Evolutionary conservation across 306 rosid species (phyloP).

Genomic region (Parietaria judaica): DNA sequence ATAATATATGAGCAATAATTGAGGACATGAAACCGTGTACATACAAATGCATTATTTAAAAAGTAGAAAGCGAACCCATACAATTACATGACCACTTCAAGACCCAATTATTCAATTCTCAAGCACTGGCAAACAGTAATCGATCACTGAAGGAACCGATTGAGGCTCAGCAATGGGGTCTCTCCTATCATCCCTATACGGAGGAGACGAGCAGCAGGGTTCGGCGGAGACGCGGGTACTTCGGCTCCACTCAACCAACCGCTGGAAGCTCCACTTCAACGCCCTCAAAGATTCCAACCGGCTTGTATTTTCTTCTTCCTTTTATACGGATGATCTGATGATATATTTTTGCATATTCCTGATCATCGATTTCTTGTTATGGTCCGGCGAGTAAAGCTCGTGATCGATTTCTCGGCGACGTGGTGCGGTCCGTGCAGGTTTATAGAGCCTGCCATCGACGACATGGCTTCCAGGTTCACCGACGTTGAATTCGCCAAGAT

Average conservation of each 20-base stretch:
- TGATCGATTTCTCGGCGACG: slow-evolving; percentile 83
- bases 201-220: not conserved
- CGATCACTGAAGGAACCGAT: too few relatives aligned
- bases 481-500: slow-evolving; percentile 70
- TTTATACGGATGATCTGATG: not conserved
- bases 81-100: too few relatives aligned
- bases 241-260: slow-evolving; percentile 53
- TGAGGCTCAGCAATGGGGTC: slow-evolving; percentile 29
- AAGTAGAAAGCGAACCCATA: too few relatives aligned
- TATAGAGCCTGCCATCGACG: slow-evolving; percentile 59
- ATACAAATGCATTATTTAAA: too few relatives aligned
- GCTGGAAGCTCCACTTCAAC: slow-evolving; percentile 66
- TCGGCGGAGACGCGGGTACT: slow-evolving; percentile 7
- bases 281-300: slow-evolving; percentile 31
- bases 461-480: slow-evolving; percentile 40
- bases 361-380: slow-evolving; percentile 4
- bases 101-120: too few relatives aligned
- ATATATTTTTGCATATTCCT: not conserved
- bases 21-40: too few relatives aligned
- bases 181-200: not conserved
- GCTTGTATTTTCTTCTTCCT: slow-evolving; percentile 36
- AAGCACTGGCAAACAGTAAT: too few relatives aligned
- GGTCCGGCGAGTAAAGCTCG: slow-evolving; percentile 27
- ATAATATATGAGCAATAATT: too few relatives aligned
- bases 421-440: slow-evolving; percentile 94